Base-by-base conservation (phyloP, 1,284 basidiomycete genomes). In the Pseudomicrostroma phylloplanum region DNA sequence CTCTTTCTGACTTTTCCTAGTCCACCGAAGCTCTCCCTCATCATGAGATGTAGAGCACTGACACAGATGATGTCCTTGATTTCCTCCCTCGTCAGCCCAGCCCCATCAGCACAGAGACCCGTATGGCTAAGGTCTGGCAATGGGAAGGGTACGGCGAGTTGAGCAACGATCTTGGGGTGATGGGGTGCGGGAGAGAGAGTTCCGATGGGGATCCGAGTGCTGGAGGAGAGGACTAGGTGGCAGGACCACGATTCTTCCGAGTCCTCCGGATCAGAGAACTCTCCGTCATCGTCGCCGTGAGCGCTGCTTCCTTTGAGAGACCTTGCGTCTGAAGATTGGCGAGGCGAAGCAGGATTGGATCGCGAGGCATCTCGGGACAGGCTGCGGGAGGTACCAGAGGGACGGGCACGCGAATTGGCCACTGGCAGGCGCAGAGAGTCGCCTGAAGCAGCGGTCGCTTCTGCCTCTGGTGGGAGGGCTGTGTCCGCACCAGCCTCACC, bases 161-260 rank as follows among this genome's bases (percentile, higher is more conserved):
- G 86, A 41, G 88, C 89, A 36, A 97, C 89, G 19, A 97, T 88
- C 78, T 94, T 92, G 7, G 94, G 94, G 80, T 97, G 94, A 79
- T 97, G 92, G 17, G 92, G 93, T 1, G 92, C 92, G 6, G 93
- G 94, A n/a, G 63, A 61, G 15, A 77, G 63, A 12, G 69, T 68
- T 2, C 93, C 91, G n/a, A 78, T 62, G 11, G 76, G 76, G 51
- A 78, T 76, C n/a, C 74, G 70, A 11, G 73, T 75, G 12, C 56
- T 59, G 1, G 71, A 66, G 1, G 72, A 69, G 56, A 82, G 81
- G 1, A 83, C 79, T 12, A 81, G 76, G 53, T 76, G 75, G 77
- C 93, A 97, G 49, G 87, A 86, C 93, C 93, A 98, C 0, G 92
- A 90, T 30, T 90, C 92, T 80, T 96, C 93, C 54, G 88, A 90